Evolutionary conservation across 2,329 filamentous ascomycete species (phyloP), one percentile per base, ranked within the genome.

Genomic region (Cercospora sp.): DNA sequence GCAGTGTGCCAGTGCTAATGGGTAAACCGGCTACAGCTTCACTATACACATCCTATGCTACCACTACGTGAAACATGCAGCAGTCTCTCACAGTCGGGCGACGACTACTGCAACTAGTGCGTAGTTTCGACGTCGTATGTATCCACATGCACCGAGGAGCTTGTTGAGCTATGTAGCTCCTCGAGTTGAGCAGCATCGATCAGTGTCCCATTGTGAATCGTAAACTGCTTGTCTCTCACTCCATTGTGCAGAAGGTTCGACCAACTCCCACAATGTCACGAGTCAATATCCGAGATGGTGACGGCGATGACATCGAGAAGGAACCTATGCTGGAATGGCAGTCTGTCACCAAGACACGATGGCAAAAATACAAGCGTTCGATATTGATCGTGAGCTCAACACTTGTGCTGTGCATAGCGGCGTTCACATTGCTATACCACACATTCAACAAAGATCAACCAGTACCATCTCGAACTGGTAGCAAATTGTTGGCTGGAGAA

Each of bases 401-500:
- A 6, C 42, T 63, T 13, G 9, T 55, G 18, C 12, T 55, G 6
- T 53, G 30, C 26, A 33, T 51, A 33, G 39, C 42, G 20, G 42
- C 45, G 8, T 63, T 55, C 28, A 33, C 45, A 13, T 16, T 63
- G n/a, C 42, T 63, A 9, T 63, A 63, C 16, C 39, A 53, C 36
- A 23, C 12, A 9, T 33, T 55, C 28, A 20, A 18, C n/a, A 45
- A 10, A 26, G 31, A 18, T 3, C 9, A 10, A 23, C 31, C 58
- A 3, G 16, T 18, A 45, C 18, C 23, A 7, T n/a, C 18, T 7
- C 26, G 39, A 2, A n/a, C 60, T 12, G 30, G 13, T 16, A 53
- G 28, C 12, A 53, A 53, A 55, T 42, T 20, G 75, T 20, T 48
- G 5, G 74, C 23, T 58, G 65, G 58, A 3, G 65, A 67, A 30